Base-by-base conservation (phyloP, 768 basidiomycete genomes). In the Krasilnikovozyma curviuscula region DNA sequence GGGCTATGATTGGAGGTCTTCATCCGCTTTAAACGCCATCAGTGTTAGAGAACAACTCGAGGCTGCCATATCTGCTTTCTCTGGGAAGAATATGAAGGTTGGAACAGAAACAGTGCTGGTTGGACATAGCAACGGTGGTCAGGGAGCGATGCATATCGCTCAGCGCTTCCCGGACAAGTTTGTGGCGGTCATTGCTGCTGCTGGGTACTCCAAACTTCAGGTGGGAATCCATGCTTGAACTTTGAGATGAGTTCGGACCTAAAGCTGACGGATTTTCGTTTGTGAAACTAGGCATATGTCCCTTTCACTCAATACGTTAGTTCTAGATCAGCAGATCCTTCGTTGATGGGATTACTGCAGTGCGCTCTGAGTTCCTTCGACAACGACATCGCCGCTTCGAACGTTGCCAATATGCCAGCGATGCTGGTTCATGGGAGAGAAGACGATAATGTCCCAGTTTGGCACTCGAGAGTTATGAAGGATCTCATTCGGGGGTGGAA, bases 1-100 rank as follows among this genome's bases (percentile, higher is more conserved):
- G 86, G 86, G 86, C 1, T 69, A 88, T 37, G 88, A 93, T 62
- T 91, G 86, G 86, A 88, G 84, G 57, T 88, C 85, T 0, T 76
- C 78, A 4, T 84, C 82, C 57, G 69, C 78, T 10, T 60, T 64
- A 13, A 83, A 88, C 57, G 78, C 73, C 1, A 82, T 80, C 73
- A 62, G 59, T 13, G 65, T 76, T 2, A 64, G 84, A 6, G 71
- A 72, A 24, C 75, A 78, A 2, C 65, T 88, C 30, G 59, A 62
- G 3, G 31, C 27, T 3, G 71, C 83, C 32, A 57, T 80, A 4
- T 54, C 3, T 1, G 41, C 33, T 27, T 7, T 59, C 6, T 52
- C 64, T 7, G 47, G 4, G 61, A 60, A 14, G 43, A 56, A 21
- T 37, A 25, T 68, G 70, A 3, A 68, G 67, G 25, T 47, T 5